Percentiles rank a stretch among this genome's conserved stretches.
These are phyloP conservation scores for Penicillium sp. DNA, from an alignment of 2,329 filamentous ascomycete species.

Conservation along the genomic window DNA sequence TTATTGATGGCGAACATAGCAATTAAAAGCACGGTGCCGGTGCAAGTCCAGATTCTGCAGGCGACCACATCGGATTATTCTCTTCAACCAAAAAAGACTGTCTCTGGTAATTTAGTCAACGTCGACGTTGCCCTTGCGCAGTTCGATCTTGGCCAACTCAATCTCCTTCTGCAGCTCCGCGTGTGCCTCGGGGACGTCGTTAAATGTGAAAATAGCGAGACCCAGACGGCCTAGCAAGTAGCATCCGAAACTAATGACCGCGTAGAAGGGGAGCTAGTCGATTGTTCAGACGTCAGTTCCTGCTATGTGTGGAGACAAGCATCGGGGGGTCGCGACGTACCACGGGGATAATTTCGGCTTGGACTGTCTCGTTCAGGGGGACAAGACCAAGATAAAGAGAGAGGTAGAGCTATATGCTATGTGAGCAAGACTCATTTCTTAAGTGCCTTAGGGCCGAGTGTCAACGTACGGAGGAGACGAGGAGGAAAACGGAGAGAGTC, in stretches of 20 bases:
- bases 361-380: slow-evolving; percentile 69
- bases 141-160: slow-evolving; percentile 44
- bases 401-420: slow-evolving; percentile 67
- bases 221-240: slow-evolving; percentile 89
- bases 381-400: slow-evolving; percentile 78
- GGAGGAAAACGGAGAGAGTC: slow-evolving; percentile 78
- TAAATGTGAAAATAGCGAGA: slow-evolving; percentile 90
- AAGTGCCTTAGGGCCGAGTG: not conserved
- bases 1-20: slow-evolving; percentile 14
- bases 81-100: not conserved
- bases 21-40: slow-evolving; percentile 9
- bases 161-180: slow-evolving; percentile 83
- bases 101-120: slow-evolving; percentile 33
- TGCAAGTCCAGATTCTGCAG: slow-evolving; percentile 1
- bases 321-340: slow-evolving; percentile 52
- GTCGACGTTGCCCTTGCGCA: slow-evolving; percentile 41
- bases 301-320: not conserved
- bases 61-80: not conserved
- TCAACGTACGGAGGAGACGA: slow-evolving; percentile 73
- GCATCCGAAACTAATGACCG: slow-evolving; percentile 81
- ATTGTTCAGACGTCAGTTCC: slow-evolving; percentile 5
- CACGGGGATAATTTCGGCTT: slow-evolving; percentile 80
- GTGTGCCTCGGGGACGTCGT: slow-evolving; percentile 88
- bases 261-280: slow-evolving; percentile 82
- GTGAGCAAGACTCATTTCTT: not conserved